A percentile compares a stretch with the other conserved stretches of the same genome.
phyloP scores from a whole-genome alignment of 441 rosid species.

The Gossypium armourianum region DNA sequence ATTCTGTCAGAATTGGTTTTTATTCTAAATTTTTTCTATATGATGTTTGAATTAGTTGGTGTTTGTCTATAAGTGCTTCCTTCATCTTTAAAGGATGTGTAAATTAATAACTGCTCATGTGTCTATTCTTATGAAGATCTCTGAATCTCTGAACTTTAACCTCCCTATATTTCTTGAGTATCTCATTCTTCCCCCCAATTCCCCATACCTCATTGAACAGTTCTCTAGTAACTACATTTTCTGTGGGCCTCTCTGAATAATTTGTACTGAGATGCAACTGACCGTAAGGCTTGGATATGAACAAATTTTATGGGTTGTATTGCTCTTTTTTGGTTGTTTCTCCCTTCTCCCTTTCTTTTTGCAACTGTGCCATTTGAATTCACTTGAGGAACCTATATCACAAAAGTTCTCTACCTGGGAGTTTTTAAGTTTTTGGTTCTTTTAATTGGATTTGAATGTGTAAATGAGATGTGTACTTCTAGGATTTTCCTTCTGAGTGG shows the following conservation, averaged over 20 bases:
- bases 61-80: neutral
- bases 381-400: neutral
- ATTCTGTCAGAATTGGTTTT: neutral
- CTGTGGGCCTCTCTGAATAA: neutral
- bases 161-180: neutral
- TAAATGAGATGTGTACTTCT: neutral
- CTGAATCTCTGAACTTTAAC: neutral
- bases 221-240: neutral
- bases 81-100: neutral
- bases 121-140: neutral
- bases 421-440: constrained; percentile 2
- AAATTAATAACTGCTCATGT: neutral
- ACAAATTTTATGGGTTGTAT: neutral
- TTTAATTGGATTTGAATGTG: neutral
- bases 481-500: neutral
- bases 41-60: neutral
- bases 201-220: neutral
- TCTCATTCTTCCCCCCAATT: neutral
- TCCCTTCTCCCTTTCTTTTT: neutral
- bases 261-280: neutral
- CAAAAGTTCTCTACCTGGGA: neutral
- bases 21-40: neutral
- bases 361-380: neutral
- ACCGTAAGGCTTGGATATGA: neutral
- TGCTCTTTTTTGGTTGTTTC: neutral